Base-by-base conservation (phyloP, 371 early-diverging fungal species). In the Rhizopus microsporus region DNA sequence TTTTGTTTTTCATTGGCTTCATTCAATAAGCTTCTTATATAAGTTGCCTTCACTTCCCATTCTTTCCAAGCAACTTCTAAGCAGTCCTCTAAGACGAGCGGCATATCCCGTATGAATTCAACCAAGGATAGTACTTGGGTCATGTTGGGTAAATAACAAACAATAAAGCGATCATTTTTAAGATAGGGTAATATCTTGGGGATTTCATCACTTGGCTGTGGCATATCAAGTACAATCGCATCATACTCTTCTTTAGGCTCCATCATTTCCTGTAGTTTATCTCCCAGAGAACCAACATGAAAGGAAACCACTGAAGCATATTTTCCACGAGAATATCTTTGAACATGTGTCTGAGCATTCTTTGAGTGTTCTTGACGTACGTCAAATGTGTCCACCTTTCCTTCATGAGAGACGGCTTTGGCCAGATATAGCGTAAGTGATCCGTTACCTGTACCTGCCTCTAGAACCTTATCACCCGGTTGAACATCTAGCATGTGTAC, bases 391-490 rank as follows among this genome's bases (percentile, higher is more conserved):
- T 83, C 72, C 7, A 91, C 71, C 17, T 64, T 68, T 0, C 87
- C 84, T 1, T 56, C 67, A 23, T 75, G 77, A 5, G 62, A 57
- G 4, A 90, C 76, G 2, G 87, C 85, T 6, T 86, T 68, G 0
- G 90, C 89, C 52, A 91, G 62, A 55, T 88, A 81, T 34, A 91
- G 58, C 0, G 89, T 87, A 51, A 91, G 66, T 30, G 84, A 81
- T 4, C 86, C 91, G 54, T 90, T 91, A 1, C 91, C 91, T 0
- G 91, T 90, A 3, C 91, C 91, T 0, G 88, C 89, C 62, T 91
- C 91, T 5, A 91, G 72, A 10, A 91, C 74, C 32, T 71, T 71
- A 35, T 83, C 84, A 10, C 85, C 87, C 2, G 86, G 84, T 37
- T 77, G 71, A 13, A 88, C 54, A 64, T 91, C 91, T 31, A 91